Conservation (phyloP, 2,329 filamentous ascomycete species). For the Cercospora sesami region DNA sequence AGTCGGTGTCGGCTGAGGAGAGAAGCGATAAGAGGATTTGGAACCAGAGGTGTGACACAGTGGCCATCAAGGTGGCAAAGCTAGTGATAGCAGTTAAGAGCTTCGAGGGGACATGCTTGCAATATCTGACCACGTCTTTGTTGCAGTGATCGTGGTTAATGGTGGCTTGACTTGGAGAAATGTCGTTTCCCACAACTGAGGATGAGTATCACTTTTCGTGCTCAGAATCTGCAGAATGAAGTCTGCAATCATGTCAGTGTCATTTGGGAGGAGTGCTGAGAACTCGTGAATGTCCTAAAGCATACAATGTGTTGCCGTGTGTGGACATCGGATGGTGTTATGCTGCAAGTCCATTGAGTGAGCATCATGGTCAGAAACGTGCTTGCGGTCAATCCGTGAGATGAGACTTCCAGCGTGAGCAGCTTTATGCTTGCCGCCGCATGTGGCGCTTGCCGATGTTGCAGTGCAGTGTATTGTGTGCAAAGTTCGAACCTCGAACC, state of each 20-base stretch:
- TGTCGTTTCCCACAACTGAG: neutral
- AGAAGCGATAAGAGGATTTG: neutral
- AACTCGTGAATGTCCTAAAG: neutral
- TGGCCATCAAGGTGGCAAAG: conserved; percentile 1
- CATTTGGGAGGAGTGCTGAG: neutral
- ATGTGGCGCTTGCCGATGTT: neutral
- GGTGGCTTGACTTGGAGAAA: neutral
- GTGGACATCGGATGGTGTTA: neutral
- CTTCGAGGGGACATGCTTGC: neutral
- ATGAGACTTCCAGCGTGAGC: neutral
- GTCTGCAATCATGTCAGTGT: neutral
- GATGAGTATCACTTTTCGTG: neutral
- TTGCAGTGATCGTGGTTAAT: neutral
- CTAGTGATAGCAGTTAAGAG: neutral
- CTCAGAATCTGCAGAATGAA: neutral
- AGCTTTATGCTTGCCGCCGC: neutral
- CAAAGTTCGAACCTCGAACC: neutral
- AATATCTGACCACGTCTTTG: neutral
- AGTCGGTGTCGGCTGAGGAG: neutral
- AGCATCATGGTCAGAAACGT: no score
- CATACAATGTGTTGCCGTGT: neutral
- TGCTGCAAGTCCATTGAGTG: neutral
- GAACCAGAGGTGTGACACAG: neutral
- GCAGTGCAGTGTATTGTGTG: neutral
- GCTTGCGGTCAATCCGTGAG: neutral